These are phyloP conservation scores for Aspergillus sparsus DNA, from an alignment of 495 filamentous ascomycete genomes.

Conservation along the genomic window DNA sequence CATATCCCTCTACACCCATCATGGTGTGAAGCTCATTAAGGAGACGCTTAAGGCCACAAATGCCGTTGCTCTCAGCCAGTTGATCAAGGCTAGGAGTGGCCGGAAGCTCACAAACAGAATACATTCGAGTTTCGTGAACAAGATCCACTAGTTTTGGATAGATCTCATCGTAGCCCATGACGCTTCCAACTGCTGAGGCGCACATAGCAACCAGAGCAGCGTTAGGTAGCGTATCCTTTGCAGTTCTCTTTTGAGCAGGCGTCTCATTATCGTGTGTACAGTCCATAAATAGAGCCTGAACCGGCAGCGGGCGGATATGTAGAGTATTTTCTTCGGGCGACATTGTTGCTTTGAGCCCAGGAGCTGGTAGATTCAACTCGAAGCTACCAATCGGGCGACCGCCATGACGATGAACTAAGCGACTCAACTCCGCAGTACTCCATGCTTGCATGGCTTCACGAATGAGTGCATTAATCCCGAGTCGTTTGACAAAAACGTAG, in stretches of 20 bases:
- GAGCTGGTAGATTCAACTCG: conserved; percentile 65
- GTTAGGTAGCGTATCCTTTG: conserved; percentile 92
- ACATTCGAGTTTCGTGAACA: conserved; percentile 81
- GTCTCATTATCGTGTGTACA: conserved; percentile 99
- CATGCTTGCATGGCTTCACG: conserved; percentile 98
- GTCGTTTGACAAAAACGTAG: conserved; percentile 88
- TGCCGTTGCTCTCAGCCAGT: conserved; percentile 67
- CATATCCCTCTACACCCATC: conserved; percentile 92
- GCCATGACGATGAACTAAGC: conserved; percentile 90
- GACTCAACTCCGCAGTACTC: conserved; percentile 88
- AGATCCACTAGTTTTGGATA: conserved; percentile 91
- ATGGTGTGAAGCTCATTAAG: conserved; percentile 88
- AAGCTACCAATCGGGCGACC: conserved; percentile 96
- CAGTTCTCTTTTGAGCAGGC: conserved; percentile 93
- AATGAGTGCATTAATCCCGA: conserved; percentile 87
- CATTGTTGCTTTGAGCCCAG: conserved; percentile 44
- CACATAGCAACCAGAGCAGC: conserved; percentile 95
- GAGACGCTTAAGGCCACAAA: conserved; percentile 84
- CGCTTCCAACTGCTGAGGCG: conserved; percentile 86
- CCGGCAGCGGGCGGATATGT: conserved; percentile 74
- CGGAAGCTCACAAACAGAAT: conserved; percentile 67
- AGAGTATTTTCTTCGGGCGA: conserved; percentile 60
- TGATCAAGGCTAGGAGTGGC: conserved; percentile 56
- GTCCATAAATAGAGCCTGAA: conserved; percentile 97
- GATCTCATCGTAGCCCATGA: conserved; percentile 98